phyloP scores from a whole-genome alignment of 148 eudicot species.

The Chenopodium formosanum region DNA sequence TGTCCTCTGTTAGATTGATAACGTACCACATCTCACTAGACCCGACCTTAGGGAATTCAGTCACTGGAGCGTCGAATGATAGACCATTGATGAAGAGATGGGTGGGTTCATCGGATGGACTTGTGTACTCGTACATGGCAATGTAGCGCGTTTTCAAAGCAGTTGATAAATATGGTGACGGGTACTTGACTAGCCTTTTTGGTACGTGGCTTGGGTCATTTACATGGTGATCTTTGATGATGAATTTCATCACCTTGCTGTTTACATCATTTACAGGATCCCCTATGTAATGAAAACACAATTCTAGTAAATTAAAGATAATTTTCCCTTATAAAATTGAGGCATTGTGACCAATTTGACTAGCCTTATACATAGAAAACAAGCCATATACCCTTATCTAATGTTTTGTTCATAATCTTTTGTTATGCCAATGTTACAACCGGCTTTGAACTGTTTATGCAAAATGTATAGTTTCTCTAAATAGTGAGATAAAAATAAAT shows the following conservation, averaged over 20 bases:
- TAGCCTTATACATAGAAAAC: too few relatives aligned
- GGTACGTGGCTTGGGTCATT: conserved; percentile 42
- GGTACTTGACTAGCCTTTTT: conserved; percentile 43
- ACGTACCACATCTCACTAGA: conserved; percentile 72
- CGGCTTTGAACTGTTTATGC: too few relatives aligned
- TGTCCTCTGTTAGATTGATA: conserved; percentile 82
- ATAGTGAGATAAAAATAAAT: too few relatives aligned
- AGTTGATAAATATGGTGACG: conserved; percentile 38
- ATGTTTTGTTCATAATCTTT: too few relatives aligned
- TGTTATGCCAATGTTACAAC: too few relatives aligned
- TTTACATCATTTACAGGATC: conserved; percentile 61
- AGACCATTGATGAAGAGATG: conserved; percentile 67
- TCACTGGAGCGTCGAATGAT: conserved; percentile 61
- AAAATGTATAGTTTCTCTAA: too few relatives aligned
- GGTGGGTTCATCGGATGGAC: conserved; percentile 55
- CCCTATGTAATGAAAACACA: conserved; percentile 21
- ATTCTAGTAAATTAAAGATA: too few relatives aligned
- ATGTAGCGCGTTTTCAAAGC: conserved; percentile 57
- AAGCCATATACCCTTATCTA: too few relatives aligned
- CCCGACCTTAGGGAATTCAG: conserved; percentile 75
- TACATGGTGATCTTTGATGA: conserved; percentile 31
- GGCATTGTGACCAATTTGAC: too few relatives aligned
- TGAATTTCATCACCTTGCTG: conserved; percentile 76
- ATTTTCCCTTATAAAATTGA: too few relatives aligned
- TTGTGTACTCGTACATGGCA: conserved; percentile 66